Conservation (phyloP, 2,329 filamentous ascomycete species). For the Nigrospora osmanthi region DNA sequence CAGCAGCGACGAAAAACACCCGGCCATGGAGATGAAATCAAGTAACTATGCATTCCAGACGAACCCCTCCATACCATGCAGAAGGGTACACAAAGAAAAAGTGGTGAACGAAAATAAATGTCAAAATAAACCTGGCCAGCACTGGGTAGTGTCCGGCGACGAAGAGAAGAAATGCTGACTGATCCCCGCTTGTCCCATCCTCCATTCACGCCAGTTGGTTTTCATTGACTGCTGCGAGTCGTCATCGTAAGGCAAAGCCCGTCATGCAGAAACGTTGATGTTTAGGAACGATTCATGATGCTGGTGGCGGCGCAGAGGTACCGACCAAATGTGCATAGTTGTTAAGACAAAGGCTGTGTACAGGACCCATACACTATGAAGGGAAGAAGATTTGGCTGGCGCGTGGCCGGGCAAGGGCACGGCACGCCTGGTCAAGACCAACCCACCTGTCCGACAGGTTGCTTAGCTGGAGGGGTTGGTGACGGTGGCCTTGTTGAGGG, state of each 20-base stretch:
- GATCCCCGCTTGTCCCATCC: too few relatives aligned
- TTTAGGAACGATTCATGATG: neutral
- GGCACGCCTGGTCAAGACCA: slow-evolving; percentile 2
- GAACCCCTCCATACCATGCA: too few relatives aligned
- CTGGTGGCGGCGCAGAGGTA: neutral
- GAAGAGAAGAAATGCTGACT: too few relatives aligned
- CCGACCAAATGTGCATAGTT: slow-evolving; percentile 2
- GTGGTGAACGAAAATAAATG: too few relatives aligned
- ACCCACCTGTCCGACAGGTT: neutral
- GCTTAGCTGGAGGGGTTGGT: neutral
- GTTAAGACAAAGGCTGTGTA: slow-evolving; percentile 3
- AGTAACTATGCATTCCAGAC: too few relatives aligned
- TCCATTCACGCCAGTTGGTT: too few relatives aligned
- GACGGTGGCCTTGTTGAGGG: slow-evolving; percentile 26
- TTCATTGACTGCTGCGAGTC: neutral
- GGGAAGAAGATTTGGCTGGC: slow-evolving; percentile 1
- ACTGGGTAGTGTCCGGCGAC: too few relatives aligned
- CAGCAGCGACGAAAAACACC: too few relatives aligned
- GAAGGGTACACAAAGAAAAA: too few relatives aligned
- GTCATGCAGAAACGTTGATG: slow-evolving; percentile 2
- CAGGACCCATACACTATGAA: slow-evolving; percentile 4
- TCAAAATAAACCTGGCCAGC: too few relatives aligned
- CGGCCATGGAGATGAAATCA: too few relatives aligned
- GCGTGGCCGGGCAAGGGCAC: slow-evolving; percentile 2
- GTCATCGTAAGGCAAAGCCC: slow-evolving; percentile 6